Evolutionary conservation across 2,329 filamentous ascomycete genomes (phyloP), one percentile per base, ranked within the genome.

Genomic region (Microcyclospora pomicola): DNA sequence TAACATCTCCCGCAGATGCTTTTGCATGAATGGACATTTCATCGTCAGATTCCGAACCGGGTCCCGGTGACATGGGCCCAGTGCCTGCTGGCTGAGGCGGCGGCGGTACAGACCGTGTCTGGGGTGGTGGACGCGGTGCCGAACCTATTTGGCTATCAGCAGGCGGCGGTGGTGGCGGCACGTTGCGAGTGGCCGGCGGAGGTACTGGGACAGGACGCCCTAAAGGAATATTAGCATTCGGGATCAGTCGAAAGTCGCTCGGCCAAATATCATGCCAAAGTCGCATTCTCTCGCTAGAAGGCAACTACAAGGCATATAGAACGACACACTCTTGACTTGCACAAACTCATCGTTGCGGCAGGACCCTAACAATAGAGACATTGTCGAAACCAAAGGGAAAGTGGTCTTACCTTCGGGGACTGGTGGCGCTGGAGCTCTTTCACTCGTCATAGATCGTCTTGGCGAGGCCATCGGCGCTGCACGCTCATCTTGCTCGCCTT

Each of bases 21-120:
- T 48, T 50, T 31, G 42, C 46, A 30, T 50, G 69, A 54, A 52
- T 61, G 9, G 81, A 85, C 50, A 86, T 65, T 58, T 95, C 88
- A 56, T 95, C 87, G 50, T 92, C 87, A 32, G 87, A 91, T 56
- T 82, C 83, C 1, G 85, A 92, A 24, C 85, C 86, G 43, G 80
- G 72, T 41, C 77, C 84, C 33, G 77, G 77, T 31, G 82, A 82
- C 34, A 71, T 67, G 12, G 52, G 52, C 3, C 40, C 42, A 35
- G 43, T 43, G 34, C 31, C 31, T 32, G 66, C 65, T 27, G 69
- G 63, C 30, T 72, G 63, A 28, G 69, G 64, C 30, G 72, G 63
- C 36, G 72, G 67, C 31, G 73, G 73, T 2, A 69, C 65, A 33
- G 79, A 75, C 35, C 79, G 80, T 50, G 36, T 60, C 30, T 31